A percentile compares a stretch with the other conserved stretches of the same genome.
These are phyloP conservation scores for Linnemannia zychae DNA, from an alignment of 192 early-diverging fungal species.

Conservation along the genomic window DNA sequence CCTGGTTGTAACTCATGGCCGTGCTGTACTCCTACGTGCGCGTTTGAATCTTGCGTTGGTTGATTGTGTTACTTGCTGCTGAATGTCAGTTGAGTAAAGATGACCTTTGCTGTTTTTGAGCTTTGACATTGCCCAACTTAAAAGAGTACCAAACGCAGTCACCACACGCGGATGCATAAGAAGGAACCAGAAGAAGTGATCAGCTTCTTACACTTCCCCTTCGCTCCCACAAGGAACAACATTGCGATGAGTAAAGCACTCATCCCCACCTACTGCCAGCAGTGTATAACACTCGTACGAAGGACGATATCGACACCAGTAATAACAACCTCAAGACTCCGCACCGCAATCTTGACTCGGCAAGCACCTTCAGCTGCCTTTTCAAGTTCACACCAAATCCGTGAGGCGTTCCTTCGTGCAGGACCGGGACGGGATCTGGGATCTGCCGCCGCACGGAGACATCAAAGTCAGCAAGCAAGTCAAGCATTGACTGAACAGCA, in stretches of 20 bases:
- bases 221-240: not conserved
- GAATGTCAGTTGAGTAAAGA: too few relatives aligned
- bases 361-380: not conserved
- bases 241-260: not conserved
- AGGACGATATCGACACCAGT: not conserved
- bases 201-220: not conserved
- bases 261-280: slow-evolving; percentile 12
- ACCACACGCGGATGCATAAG: too few relatives aligned
- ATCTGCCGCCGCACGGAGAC: not conserved
- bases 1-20: slow-evolving; percentile 28
- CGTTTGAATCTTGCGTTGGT: not conserved
- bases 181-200: too few relatives aligned
- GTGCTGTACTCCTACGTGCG: not conserved
- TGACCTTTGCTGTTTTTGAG: too few relatives aligned
- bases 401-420: slow-evolving; percentile 34
- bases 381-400: slow-evolving; percentile 24
- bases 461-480: not conserved
- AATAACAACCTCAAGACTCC: not conserved
- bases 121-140: too few relatives aligned
- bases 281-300: slow-evolving; percentile 9
- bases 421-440: slow-evolving; percentile 31
- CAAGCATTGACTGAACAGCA: not conserved
- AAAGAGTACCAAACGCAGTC: too few relatives aligned
- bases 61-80: not conserved
- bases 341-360: not conserved